Percentiles rank a stretch among this genome's conserved stretches.
These are phyloP conservation scores for Dysphania ambrosioides DNA, from an alignment of 148 eudicot genomes.

Conservation along the genomic window DNA sequence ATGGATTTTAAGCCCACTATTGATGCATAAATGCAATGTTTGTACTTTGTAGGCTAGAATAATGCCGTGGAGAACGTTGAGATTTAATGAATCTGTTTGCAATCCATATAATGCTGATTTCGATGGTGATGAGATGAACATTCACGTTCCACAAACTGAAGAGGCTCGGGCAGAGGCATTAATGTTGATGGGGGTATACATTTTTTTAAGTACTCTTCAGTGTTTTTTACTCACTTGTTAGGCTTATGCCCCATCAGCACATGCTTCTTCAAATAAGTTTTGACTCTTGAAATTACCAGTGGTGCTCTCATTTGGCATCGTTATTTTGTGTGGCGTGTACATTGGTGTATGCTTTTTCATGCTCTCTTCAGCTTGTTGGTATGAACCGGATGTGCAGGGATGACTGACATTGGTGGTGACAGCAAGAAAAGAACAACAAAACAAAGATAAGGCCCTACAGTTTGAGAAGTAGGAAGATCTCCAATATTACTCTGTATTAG, in stretches of 20 bases:
- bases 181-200: conserved; percentile 81
- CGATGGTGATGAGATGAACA: conserved; percentile 98
- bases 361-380: too few relatives aligned
- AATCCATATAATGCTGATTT: conserved; percentile 97
- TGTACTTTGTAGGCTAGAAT: conserved; percentile 69
- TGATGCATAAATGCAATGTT: conserved; percentile 13
- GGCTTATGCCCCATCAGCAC: neutral
- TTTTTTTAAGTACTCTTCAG: neutral
- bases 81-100: conserved; percentile 97
- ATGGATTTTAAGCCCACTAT: neutral
- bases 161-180: conserved; percentile 94
- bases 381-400: too few relatives aligned
- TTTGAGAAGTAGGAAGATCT: too few relatives aligned
- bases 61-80: conserved; percentile 93
- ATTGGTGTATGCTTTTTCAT: too few relatives aligned
- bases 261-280: neutral
- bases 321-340: too few relatives aligned
- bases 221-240: neutral
- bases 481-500: too few relatives aligned
- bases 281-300: neutral
- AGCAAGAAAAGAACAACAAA: too few relatives aligned
- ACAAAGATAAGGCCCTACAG: too few relatives aligned
- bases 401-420: too few relatives aligned
- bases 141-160: conserved; percentile 95
- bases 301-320: too few relatives aligned